A percentile compares a stretch with the other conserved stretches of the same genome.
Conservation (phyloP, 2,329 filamentous ascomycete genomes). For the Capronia epimyces region DNA sequence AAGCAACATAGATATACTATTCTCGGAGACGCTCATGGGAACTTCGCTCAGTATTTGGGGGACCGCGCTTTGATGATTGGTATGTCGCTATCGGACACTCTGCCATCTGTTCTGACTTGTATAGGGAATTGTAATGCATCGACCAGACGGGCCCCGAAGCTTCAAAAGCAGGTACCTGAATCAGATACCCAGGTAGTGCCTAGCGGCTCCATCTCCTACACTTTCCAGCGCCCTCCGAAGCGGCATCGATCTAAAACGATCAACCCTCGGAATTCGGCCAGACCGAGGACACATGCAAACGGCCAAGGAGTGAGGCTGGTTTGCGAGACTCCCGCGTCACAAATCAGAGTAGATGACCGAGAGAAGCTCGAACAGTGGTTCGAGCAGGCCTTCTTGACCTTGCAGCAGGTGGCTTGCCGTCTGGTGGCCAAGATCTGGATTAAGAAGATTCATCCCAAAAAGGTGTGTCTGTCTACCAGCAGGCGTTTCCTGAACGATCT, state of each 20-base stretch:
- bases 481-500: neutral
- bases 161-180: slow-evolving; percentile 3
- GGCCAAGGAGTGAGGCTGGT: slow-evolving; percentile 33
- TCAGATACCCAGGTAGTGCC: slow-evolving; percentile 1
- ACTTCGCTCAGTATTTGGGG: slow-evolving; percentile 12
- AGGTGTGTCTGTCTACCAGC: slow-evolving; percentile 23
- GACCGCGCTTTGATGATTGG: slow-evolving; percentile 4
- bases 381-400: slow-evolving; percentile 37
- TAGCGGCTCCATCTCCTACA: slow-evolving; percentile 15
- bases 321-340: slow-evolving; percentile 22
- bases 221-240: slow-evolving; percentile 14
- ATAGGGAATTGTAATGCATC: slow-evolving; percentile 4
- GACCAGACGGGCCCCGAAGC: neutral
- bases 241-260: slow-evolving; percentile 17
- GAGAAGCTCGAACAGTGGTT: slow-evolving; percentile 39
- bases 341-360: slow-evolving; percentile 36
- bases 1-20: slow-evolving; percentile 13
- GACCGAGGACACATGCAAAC: slow-evolving; percentile 28
- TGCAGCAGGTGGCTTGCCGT: slow-evolving; percentile 45
- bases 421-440: slow-evolving; percentile 44
- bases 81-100: neutral
- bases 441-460: slow-evolving; percentile 44
- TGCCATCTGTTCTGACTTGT: neutral
- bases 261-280: neutral
- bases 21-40: slow-evolving; percentile 15